Base-by-base conservation (phyloP, 768 basidiomycete species). In the Suillus subluteus region DNA sequence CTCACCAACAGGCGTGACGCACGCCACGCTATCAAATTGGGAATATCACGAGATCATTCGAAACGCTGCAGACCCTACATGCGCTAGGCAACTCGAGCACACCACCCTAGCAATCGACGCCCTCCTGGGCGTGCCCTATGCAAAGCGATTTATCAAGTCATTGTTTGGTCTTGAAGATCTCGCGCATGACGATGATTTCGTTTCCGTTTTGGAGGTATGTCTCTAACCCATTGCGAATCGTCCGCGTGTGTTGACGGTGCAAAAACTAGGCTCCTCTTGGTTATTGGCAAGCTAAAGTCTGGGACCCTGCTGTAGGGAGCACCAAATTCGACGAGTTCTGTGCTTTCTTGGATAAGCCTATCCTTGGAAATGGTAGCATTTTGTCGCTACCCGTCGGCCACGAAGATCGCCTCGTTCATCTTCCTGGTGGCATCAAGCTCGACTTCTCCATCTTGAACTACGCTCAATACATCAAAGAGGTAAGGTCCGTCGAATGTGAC, bases 11-110 rank as follows among this genome's bases (percentile, higher is more conserved):
- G 93, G 81, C 40, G 96, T 98, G 8, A 96, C 94, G 0, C 94
- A 96, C 72, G 95, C 96, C 3, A 76, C 86, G 9, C 78, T 96
- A 41, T 81, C 87, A 68, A 93, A 91, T 72, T 95, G 94, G 88
- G 87, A 97, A 76, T 98, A 96, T 78, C 90, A 89, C 84, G 92
- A 95, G 48, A 84, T 96, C 71, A 91, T 92, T 69, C 85, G 91
- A 62, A 81, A 79, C 16, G 88, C 86, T 32, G 90, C 91, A 4
- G 87, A 92, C 70, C 82, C 85, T 0, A 81, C 76, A 46, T 94
- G 91, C 74, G 85, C 87, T 6, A 71, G 73, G 11, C 86, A 87
- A 69, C 79, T 93, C 40, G 83, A 87, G 71, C 83, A 83, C 37
- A 75, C 88, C 8, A 84, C 93, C 66, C 66, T 78, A 38, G 81